Evolutionary conservation across 306 rosid genomes (phyloP).

Genomic region (Phaseolus lunatus): DNA sequence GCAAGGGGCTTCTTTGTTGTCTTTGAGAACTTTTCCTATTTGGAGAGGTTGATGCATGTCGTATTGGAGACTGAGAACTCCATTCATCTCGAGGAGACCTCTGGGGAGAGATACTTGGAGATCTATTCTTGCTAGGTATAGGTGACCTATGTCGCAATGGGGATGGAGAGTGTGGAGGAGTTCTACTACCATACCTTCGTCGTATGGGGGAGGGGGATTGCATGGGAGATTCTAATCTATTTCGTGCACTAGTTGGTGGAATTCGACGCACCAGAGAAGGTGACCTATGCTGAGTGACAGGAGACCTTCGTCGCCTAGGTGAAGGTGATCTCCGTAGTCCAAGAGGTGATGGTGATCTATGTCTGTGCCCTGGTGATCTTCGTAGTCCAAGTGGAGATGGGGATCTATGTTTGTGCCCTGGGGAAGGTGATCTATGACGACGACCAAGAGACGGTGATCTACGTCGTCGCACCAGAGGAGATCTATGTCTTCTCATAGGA

Average conservation of each 20-base stretch:
- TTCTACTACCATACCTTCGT: constrained; percentile 56
- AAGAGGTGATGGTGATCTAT: constrained; percentile 57
- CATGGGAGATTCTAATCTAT: constrained; percentile 52
- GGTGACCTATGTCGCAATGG: constrained; percentile 59
- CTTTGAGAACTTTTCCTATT: constrained; percentile 50
- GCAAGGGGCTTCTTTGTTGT: constrained; percentile 50
- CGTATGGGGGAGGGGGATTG: constrained; percentile 50
- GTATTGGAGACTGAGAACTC: constrained; percentile 64
- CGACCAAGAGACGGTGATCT: constrained; percentile 51
- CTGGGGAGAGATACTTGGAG: constrained; percentile 45
- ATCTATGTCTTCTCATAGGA: constrained; percentile 43
- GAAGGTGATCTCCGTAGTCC: constrained; percentile 54
- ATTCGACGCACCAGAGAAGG: constrained; percentile 52
- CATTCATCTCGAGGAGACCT: constrained; percentile 61
- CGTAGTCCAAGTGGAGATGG: constrained; percentile 54
- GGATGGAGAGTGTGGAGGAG: constrained; percentile 58
- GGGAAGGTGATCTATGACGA: constrained; percentile 58
- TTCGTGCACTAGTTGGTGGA: constrained; percentile 41
- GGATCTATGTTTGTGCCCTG: constrained; percentile 48
- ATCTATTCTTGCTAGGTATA: constrained; percentile 48
- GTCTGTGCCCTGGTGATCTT: constrained; percentile 45
- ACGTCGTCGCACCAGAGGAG: constrained; percentile 50
- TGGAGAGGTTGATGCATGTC: constrained; percentile 57
- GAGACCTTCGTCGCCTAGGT: constrained; percentile 47
- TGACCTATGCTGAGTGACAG: constrained; percentile 43